These are phyloP conservation scores for Filosporella fistucella DNA, from an alignment of 495 filamentous ascomycete genomes.

Conservation along the genomic window DNA sequence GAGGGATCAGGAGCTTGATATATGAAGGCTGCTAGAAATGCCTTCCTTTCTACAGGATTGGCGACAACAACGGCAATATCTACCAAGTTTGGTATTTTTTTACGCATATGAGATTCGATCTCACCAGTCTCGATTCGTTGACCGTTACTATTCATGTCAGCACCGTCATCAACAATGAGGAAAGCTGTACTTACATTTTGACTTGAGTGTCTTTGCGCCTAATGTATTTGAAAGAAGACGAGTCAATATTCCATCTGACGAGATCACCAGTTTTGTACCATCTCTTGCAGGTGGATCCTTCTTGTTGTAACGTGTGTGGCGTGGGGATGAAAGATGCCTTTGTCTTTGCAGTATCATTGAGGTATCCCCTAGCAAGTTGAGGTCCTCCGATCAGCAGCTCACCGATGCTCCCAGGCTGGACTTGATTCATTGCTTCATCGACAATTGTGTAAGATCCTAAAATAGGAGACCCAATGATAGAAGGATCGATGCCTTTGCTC, in stretches of 20 bases:
- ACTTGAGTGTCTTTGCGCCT: constrained; percentile 21
- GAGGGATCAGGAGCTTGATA: background rate
- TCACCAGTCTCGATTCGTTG: constrained; percentile 27
- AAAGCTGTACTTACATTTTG: constrained; percentile 20
- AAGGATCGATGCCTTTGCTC: constrained; percentile 26
- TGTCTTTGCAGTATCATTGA: constrained; percentile 24
- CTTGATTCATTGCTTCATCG: constrained; percentile 45
- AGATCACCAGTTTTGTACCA: constrained; percentile 43
- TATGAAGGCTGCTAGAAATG: background rate
- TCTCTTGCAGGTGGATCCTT: background rate
- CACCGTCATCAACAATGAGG: background rate
- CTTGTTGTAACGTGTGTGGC: background rate
- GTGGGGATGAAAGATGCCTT: constrained; percentile 23
- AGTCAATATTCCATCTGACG: constrained; percentile 17
- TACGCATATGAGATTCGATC: constrained; percentile 34
- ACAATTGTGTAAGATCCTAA: constrained; percentile 49
- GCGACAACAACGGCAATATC: background rate
- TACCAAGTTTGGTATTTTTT: background rate
- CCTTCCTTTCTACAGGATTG: background rate
- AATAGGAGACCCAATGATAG: constrained; percentile 29
- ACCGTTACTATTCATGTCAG: constrained; percentile 11
- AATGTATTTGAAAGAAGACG: constrained; percentile 30
- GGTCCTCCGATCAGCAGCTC: constrained; percentile 60
- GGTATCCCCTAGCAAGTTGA: constrained; percentile 44
- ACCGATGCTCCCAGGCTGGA: constrained; percentile 54